These are phyloP conservation scores for Aspergillus unguis DNA, from an alignment of 2,329 filamentous ascomycete species.

Conservation along the genomic window DNA sequence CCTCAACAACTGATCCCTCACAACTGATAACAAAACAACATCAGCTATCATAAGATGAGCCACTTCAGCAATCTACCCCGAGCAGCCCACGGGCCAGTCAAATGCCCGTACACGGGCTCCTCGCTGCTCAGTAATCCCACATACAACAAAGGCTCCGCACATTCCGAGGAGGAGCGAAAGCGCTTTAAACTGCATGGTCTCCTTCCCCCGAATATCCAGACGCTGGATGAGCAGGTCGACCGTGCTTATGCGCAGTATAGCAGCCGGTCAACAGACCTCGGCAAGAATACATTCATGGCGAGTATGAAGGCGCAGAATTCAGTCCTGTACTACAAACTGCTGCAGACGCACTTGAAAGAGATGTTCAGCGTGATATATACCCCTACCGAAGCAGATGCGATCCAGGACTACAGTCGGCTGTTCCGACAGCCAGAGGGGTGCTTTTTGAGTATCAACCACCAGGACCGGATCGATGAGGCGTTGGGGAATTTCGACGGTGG, in stretches of 20 bases:
- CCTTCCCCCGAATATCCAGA: conserved; percentile 69
- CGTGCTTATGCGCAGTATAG: conserved; percentile 79
- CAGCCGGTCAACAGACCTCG: conserved; percentile 60
- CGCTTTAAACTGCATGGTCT: conserved; percentile 70
- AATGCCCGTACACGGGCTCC: conserved; percentile 39
- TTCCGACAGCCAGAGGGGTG: conserved; percentile 78
- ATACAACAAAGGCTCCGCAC: conserved; percentile 83
- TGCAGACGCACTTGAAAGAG: conserved; percentile 12
- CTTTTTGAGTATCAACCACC: conserved; percentile 70
- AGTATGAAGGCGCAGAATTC: conserved; percentile 83
- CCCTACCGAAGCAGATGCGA: conserved; percentile 84
- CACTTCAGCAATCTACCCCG: conserved; percentile 26
- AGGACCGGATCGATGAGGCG: conserved; percentile 62
- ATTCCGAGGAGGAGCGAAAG: conserved; percentile 64
- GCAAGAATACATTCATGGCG: conserved; percentile 85
- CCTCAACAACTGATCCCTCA: neutral
- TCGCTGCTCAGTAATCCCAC: conserved; percentile 62
- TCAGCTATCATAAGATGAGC: neutral
- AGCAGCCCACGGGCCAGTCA: conserved; percentile 26
- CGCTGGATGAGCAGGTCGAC: conserved; percentile 69
- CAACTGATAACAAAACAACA: neutral
- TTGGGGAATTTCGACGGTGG: conserved; percentile 65
- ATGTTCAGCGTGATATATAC: conserved; percentile 45
- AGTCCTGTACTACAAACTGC: conserved; percentile 67
- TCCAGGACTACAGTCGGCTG: conserved; percentile 74